These are phyloP conservation scores for Collybia mongolica DNA, from an alignment of 768 basidiomycete genomes.

Conservation along the genomic window DNA sequence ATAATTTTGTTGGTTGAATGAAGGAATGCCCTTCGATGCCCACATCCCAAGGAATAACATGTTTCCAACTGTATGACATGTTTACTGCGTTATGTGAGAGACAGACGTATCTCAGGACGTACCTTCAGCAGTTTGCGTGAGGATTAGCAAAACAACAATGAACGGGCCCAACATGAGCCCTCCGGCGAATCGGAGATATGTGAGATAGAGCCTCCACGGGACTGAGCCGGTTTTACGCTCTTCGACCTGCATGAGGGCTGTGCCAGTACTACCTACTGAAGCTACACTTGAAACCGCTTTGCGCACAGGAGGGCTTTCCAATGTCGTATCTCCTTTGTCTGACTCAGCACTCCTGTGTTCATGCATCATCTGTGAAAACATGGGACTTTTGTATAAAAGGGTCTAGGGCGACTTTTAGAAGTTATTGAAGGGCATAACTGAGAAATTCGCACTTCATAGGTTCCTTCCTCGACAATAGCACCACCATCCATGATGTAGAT, in stretches of 20 bases:
- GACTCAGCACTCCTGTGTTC: conserved; percentile 48
- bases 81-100: not conserved
- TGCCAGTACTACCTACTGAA: conserved; percentile 11
- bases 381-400: conserved; percentile 36
- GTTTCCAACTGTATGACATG: conserved; percentile 44
- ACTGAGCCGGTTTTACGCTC: conserved; percentile 57
- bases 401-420: conserved; percentile 28
- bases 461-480: conserved; percentile 58
- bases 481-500: conserved; percentile 65
- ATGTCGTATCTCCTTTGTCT: conserved; percentile 27
- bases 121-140: conserved; percentile 54
- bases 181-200: conserved; percentile 47
- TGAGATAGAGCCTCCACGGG: conserved; percentile 42
- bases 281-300: conserved; percentile 2
- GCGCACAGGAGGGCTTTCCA: not conserved
- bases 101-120: not conserved
- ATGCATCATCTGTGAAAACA: conserved; percentile 51
- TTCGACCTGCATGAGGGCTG: conserved; percentile 48
- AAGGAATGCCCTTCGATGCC: conserved; percentile 55
- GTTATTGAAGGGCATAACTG: conserved; percentile 1
- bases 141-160: conserved; percentile 38
- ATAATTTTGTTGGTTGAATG: conserved; percentile 61
- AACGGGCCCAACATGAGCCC: conserved; percentile 45
- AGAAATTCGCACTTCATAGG: conserved; percentile 42
- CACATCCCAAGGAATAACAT: conserved; percentile 74